Evolutionary conservation across 495 filamentous ascomycete species (phyloP), one percentile per base, ranked within the genome.

Genomic region (Neurospora hispaniola): DNA sequence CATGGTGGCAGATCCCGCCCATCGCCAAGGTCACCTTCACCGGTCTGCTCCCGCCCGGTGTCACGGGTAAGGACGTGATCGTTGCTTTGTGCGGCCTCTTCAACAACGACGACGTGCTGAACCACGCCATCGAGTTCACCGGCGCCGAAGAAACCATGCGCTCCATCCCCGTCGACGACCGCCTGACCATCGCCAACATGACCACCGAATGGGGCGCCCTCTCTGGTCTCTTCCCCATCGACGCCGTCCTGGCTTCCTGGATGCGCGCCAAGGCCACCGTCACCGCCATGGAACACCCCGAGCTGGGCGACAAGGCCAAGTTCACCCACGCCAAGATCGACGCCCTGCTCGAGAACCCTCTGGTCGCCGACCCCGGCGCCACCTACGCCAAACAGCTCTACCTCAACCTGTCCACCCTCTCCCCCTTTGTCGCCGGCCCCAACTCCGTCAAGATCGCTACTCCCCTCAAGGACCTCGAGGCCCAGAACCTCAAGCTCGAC

Each of bases 11-110:
- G 83, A 88, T 96, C 71, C 96, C 96, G 0, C 92, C 93, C 0
- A 88, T 97, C 69, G 93, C 93, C 6, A 90, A 90, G 79, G 88
- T 98, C 11, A 94, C 88, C 0, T 85, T 99, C 20, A 92, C 87
- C 0, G 94, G 96, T 14, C 79, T 86, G 3, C 79, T 97, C 10
- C 94, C 93, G 0, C 80, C 80, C 3, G 96, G 96, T 5, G 96
- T 98, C 2, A 95, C 93, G 0, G 95, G 94, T 59, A 99, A 98
- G 82, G 95, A 99, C 82, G 91, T 97, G 20, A 98, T 99, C 78
- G 89, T 98, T 20, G 91, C 93, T 0, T 84, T 98, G 3, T 97
- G 94, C 75, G 92, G 91, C 7, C 81, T 97, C 12, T 96, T 98
- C 84, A 92, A 92, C 79, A 89, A 91, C 39, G 93, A 96, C 76